These are phyloP conservation scores for Diplodia intermedia DNA, from an alignment of 2,329 filamentous ascomycete genomes.

Conservation along the genomic window DNA sequence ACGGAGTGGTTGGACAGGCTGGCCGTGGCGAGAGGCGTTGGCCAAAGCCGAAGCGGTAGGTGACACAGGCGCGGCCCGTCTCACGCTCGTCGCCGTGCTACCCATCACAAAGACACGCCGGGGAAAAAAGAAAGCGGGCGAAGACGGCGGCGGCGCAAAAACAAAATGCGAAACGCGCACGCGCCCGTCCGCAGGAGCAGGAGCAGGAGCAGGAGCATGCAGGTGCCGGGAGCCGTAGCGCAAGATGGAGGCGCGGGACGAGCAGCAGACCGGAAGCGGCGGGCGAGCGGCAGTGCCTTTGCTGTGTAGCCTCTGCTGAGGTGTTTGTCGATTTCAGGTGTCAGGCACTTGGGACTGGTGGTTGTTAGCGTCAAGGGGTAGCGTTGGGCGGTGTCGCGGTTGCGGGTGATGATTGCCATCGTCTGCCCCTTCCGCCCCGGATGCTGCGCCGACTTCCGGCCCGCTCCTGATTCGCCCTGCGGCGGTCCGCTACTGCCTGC, in stretches of 20 bases:
- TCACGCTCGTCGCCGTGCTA: constrained; percentile 19
- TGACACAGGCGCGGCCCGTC: constrained; percentile 16
- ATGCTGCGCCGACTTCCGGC: constrained; percentile 16
- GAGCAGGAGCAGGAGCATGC: background rate
- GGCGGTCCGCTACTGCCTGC: background rate
- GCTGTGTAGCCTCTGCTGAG: too few relatives aligned
- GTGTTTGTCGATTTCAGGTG: background rate
- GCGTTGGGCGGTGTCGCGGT: background rate
- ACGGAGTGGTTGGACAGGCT: background rate
- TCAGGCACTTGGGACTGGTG: background rate
- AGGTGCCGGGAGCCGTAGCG: background rate
- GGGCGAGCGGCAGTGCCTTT: too few relatives aligned
- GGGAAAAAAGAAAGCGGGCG: constrained; percentile 7
- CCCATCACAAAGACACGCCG: constrained; percentile 15
- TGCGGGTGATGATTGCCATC: background rate
- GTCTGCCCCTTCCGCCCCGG: constrained; percentile 13
- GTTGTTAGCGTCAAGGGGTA: constrained; percentile 1
- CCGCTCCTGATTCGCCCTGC: background rate
- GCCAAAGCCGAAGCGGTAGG: background rate
- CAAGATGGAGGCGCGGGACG: background rate
- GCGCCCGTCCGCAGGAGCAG: constrained; percentile 12
- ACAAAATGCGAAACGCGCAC: constrained; percentile 20
- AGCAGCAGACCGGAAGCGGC: too few relatives aligned
- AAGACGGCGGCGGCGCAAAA: background rate
- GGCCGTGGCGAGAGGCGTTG: background rate